Conservation (phyloP, 257 asterid genomes). For the Rhazya stricta region DNA sequence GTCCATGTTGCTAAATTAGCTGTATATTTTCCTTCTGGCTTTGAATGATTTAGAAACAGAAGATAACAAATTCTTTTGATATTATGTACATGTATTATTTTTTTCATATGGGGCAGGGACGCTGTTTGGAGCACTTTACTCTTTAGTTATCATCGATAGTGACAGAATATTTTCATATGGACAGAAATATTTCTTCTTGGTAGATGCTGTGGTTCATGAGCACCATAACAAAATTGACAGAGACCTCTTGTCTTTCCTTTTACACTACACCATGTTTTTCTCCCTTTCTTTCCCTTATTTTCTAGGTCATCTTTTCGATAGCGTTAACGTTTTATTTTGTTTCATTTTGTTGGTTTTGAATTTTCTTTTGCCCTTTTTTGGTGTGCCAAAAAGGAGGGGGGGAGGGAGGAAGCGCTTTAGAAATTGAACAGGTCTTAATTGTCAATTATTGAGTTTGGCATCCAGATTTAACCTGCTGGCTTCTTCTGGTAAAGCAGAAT, state of each 20-base stretch:
- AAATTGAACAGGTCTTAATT: not conserved
- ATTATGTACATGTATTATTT: not conserved
- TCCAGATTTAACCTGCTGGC: not conserved
- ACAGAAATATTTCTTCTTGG: not conserved
- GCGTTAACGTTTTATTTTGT: not conserved
- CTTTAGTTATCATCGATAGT: not conserved
- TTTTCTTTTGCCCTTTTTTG: not conserved
- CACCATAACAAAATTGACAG: not conserved
- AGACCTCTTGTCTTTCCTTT: not conserved
- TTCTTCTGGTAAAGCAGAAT: not conserved
- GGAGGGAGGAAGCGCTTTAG: not conserved
- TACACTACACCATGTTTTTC: not conserved
- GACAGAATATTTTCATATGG: not conserved
- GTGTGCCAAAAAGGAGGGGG: not conserved
- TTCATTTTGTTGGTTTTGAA: too few relatives aligned
- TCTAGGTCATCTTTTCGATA: not conserved
- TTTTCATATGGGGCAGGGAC: not conserved
- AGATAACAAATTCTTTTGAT: not conserved
- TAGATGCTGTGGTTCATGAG: not conserved
- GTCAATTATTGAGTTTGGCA: not conserved
- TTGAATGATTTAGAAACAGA: not conserved
- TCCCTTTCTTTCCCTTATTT: not conserved
- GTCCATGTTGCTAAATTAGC: not conserved
- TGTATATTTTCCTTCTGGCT: not conserved
- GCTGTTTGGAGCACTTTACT: not conserved